Evolutionary conservation across 108 stramenopile genomes (phyloP).

Genomic region (Skeletonema tropicum): DNA sequence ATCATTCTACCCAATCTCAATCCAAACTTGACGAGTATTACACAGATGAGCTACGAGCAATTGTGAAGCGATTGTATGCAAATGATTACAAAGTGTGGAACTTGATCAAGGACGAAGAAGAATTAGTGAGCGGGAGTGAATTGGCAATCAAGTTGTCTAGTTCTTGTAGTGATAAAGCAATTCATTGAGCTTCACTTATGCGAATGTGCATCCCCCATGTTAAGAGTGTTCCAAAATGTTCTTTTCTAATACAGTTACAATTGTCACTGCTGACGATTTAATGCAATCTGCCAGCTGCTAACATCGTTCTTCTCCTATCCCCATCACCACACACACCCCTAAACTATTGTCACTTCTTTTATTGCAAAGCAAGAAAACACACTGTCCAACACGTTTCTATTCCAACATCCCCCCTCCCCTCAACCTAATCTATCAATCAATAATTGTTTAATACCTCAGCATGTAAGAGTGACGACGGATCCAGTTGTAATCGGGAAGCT

Average conservation of each 20-base stretch:
- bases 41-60: constrained; percentile 26
- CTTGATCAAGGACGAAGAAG: constrained; percentile 9
- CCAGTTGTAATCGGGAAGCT: constrained; percentile 93
- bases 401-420: too few relatives aligned
- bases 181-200: background rate
- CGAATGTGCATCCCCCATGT: too few relatives aligned
- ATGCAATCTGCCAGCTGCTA: too few relatives aligned
- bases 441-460: constrained; percentile 87
- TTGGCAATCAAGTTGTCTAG: constrained; percentile 26
- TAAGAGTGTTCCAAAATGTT: too few relatives aligned
- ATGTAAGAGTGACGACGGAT: constrained; percentile 87
- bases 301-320: too few relatives aligned
- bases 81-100: constrained; percentile 18
- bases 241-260: too few relatives aligned
- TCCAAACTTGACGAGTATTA: constrained; percentile 28
- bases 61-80: constrained; percentile 23
- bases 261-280: too few relatives aligned
- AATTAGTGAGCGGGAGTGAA: constrained; percentile 22
- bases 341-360: too few relatives aligned
- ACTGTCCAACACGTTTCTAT: too few relatives aligned
- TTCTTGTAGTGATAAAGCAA: constrained; percentile 14
- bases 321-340: too few relatives aligned
- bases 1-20: constrained; percentile 31
- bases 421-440: too few relatives aligned
- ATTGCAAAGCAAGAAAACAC: too few relatives aligned